Conservation (phyloP, 2,329 filamentous ascomycete species). For the Aureobasidium pullulans region DNA sequence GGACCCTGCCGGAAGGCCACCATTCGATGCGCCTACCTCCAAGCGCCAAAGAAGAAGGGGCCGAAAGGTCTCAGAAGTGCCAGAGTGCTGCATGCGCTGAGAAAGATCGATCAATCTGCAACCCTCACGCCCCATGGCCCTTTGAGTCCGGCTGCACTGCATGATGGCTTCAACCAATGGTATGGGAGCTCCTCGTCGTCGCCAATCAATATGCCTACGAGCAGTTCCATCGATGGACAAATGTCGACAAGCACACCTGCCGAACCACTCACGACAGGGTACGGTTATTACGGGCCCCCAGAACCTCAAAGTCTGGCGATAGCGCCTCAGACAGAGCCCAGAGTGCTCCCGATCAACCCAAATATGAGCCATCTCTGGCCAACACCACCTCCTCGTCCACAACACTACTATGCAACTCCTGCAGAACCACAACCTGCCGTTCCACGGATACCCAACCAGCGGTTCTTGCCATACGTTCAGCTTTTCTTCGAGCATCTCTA, state of each 20-base stretch:
- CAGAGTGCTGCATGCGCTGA: conserved; percentile 27
- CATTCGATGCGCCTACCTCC: conserved; percentile 29
- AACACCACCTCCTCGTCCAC: neutral
- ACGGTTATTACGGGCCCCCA: neutral
- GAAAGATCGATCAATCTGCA: conserved; percentile 26
- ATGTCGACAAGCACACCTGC: neutral
- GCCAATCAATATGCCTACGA: neutral
- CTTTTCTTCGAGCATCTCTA: conserved; percentile 31
- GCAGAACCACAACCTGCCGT: neutral
- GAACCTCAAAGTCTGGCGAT: neutral
- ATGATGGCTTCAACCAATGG: conserved; percentile 12
- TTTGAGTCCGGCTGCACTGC: conserved; percentile 17
- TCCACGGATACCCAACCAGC: conserved; percentile 3
- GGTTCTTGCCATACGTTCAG: conserved; percentile 27
- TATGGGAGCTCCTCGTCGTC: conserved; percentile 13
- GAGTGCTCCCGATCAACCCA: neutral
- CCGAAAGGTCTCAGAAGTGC: conserved; percentile 29
- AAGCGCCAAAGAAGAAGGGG: conserved; percentile 31
- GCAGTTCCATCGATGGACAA: neutral
- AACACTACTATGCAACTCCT: neutral
- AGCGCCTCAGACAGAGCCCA: neutral
- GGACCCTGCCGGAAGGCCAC: conserved; percentile 28
- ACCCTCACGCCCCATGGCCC: conserved; percentile 21
- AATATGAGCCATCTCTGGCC: neutral
- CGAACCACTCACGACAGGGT: neutral